Conservation (phyloP, 2,329 filamentous ascomycete species). For the Cytospora chrysosperma region DNA sequence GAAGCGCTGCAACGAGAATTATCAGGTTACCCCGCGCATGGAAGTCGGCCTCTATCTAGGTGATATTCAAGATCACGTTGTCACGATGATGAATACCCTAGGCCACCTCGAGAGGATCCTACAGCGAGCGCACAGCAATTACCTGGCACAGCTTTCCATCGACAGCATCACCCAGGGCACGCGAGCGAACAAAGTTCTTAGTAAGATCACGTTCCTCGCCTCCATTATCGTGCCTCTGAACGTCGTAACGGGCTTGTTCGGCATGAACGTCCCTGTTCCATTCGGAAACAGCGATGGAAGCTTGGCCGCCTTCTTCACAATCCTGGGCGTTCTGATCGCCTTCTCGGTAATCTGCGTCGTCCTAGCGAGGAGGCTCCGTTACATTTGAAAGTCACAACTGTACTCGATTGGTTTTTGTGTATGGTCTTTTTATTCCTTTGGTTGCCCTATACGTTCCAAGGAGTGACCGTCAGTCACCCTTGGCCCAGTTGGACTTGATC, state of each 20-base stretch:
- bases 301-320: slow-evolving; percentile 55
- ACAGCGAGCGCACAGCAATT: slow-evolving; percentile 90
- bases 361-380: slow-evolving; percentile 45
- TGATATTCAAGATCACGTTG: slow-evolving; percentile 98
- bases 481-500: not conserved
- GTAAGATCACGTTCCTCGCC: slow-evolving; percentile 91
- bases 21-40: slow-evolving; percentile 89
- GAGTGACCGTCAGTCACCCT: not conserved
- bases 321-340: slow-evolving; percentile 51
- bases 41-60: slow-evolving; percentile 96
- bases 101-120: slow-evolving; percentile 98
- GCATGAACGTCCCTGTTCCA: slow-evolving; percentile 82
- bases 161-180: slow-evolving; percentile 89
- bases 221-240: slow-evolving; percentile 97
- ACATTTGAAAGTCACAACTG: slow-evolving; percentile 38
- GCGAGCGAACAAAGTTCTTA: slow-evolving; percentile 81
- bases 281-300: slow-evolving; percentile 51
- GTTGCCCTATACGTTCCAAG: not conserved
- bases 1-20: slow-evolving; percentile 98
- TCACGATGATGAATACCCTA: slow-evolving; percentile 98
- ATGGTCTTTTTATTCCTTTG: not conserved
- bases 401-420: not conserved
- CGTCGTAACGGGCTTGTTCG: slow-evolving; percentile 81
- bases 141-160: slow-evolving; percentile 90
- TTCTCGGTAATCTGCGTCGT: slow-evolving; percentile 49